These are phyloP conservation scores for Blepharisma stoltei DNA, from an alignment of 73 alveolate genomes.

Conservation along the genomic window DNA sequence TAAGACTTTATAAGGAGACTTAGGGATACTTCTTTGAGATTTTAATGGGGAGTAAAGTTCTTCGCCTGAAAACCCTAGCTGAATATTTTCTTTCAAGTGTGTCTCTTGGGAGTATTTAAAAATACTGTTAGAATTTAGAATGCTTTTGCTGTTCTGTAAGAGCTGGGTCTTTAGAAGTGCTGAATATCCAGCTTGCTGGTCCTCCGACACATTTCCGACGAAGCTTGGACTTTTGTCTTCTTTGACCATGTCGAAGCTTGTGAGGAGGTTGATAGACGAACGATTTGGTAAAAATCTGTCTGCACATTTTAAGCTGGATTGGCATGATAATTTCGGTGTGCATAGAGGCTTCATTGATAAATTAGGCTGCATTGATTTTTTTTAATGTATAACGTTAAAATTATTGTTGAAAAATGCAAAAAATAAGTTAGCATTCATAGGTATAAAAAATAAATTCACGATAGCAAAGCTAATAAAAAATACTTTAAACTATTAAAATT, in stretches of 20 bases:
- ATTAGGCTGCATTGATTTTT: too few relatives aligned
- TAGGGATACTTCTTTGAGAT: slow-evolving; percentile 89
- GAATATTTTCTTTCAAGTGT: neutral
- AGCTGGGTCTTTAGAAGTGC: slow-evolving; percentile 7
- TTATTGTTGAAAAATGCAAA: too few relatives aligned
- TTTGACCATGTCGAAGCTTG: slow-evolving; percentile 7
- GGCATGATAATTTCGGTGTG: too few relatives aligned
- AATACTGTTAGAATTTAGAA: neutral
- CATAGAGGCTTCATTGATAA: too few relatives aligned
- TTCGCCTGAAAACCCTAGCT: neutral
- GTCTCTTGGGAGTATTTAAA: slow-evolving; percentile 1
- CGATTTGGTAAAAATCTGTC: slow-evolving; percentile 28
- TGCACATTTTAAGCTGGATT: neutral
- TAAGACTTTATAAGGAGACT: slow-evolving; percentile 96
- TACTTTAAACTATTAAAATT: too few relatives aligned
- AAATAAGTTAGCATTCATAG: too few relatives aligned
- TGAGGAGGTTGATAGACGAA: neutral
- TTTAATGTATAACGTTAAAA: too few relatives aligned
- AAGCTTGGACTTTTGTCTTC: slow-evolving; percentile 10
- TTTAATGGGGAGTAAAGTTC: slow-evolving; percentile 28
- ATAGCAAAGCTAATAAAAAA: too few relatives aligned
- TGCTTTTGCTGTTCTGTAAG: slow-evolving; percentile 4
- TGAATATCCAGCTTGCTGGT: slow-evolving; percentile 21
- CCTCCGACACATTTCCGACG: neutral
- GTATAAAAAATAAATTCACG: too few relatives aligned